Conservation (phyloP, 371 early-diverging fungal species). For the Phascolomyces articulosus region DNA sequence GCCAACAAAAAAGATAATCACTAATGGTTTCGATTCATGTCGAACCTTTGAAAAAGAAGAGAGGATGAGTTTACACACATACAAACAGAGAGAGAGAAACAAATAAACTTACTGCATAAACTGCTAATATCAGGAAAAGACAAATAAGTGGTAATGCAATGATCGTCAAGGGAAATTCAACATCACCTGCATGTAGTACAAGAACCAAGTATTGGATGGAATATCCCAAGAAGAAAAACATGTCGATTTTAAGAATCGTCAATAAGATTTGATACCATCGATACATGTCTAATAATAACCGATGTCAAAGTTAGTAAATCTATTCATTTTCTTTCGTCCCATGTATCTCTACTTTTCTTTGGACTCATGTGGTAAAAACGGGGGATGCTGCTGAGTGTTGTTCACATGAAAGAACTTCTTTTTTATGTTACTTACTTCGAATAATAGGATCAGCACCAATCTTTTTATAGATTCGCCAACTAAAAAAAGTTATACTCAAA, state of each 20-base stretch:
- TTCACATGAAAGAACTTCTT: no score
- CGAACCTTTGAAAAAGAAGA: conserved; percentile 32
- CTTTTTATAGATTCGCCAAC: conserved; percentile 89
- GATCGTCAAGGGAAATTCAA: conserved; percentile 86
- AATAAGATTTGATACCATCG: conserved; percentile 86
- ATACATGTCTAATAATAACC: conserved; percentile 69
- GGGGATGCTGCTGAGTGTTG: no score
- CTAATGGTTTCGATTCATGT: conserved; percentile 52
- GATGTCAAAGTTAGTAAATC: not conserved
- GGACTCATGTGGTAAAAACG: no score
- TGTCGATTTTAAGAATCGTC: conserved; percentile 84
- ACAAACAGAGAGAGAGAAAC: not conserved
- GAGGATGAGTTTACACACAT: not conserved
- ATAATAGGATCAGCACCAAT: conserved; percentile 91
- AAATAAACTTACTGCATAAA: conserved; percentile 69
- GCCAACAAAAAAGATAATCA: conserved; percentile 70
- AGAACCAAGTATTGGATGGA: conserved; percentile 88
- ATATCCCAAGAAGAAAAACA: conserved; percentile 88
- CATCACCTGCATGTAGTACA: conserved; percentile 64
- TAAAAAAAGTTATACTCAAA: conserved; percentile 9
- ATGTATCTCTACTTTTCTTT: no score
- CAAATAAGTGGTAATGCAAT: conserved; percentile 80
- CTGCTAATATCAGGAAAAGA: conserved; percentile 71
- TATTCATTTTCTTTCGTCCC: no score
- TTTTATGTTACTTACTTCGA: conserved; percentile 56